Percentiles rank a stretch among this genome's conserved stretches.
Evolutionary conservation across 805 yeast genomes (phyloP).

Genomic region (Candida khao-thaluensis): DNA sequence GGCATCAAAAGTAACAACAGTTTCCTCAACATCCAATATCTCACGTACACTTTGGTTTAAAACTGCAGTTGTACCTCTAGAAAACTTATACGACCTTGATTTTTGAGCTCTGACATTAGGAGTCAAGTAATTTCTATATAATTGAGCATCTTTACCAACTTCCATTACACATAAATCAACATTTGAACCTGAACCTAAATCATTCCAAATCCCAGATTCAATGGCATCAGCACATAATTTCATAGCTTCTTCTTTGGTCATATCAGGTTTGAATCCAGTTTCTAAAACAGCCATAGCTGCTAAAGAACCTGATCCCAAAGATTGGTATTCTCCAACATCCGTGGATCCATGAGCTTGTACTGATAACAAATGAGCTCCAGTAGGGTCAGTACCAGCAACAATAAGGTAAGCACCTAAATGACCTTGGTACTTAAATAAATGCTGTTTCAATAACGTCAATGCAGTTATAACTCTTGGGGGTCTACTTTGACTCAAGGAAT

Average conservation of each 20-base stretch:
- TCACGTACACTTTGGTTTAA: conserved; percentile 66
- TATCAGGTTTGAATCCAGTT: conserved; percentile 75
- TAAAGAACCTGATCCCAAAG: conserved; percentile 94
- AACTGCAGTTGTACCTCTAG: conserved; percentile 92
- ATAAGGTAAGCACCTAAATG: conserved; percentile 95
- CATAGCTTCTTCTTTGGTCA: conserved; percentile 88
- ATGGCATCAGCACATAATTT: conserved; percentile 88
- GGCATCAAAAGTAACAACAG: conserved; percentile 46
- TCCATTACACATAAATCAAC: conserved; percentile 98
- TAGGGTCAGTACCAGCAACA: conserved; percentile 97
- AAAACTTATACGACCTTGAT: conserved; percentile 78
- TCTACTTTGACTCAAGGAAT: conserved; percentile 77
- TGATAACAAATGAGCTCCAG: conserved; percentile 90
- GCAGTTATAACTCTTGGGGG: conserved; percentile 93
- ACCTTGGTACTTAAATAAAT: conserved; percentile 94
- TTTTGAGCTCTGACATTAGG: conserved; percentile 88
- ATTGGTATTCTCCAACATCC: conserved; percentile 89
- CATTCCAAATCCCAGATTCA: conserved; percentile 98
- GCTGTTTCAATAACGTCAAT: conserved; percentile 89
- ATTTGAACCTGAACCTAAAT: conserved; percentile 97
- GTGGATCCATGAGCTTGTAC: conserved; percentile 98
- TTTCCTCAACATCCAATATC: conserved; percentile 68
- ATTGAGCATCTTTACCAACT: conserved; percentile 79
- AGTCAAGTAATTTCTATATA: conserved; percentile 81
- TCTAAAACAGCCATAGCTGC: conserved; percentile 99